phyloP scores from a whole-genome alignment of 441 rosid genomes.

The Erysimum pusillum region DNA sequence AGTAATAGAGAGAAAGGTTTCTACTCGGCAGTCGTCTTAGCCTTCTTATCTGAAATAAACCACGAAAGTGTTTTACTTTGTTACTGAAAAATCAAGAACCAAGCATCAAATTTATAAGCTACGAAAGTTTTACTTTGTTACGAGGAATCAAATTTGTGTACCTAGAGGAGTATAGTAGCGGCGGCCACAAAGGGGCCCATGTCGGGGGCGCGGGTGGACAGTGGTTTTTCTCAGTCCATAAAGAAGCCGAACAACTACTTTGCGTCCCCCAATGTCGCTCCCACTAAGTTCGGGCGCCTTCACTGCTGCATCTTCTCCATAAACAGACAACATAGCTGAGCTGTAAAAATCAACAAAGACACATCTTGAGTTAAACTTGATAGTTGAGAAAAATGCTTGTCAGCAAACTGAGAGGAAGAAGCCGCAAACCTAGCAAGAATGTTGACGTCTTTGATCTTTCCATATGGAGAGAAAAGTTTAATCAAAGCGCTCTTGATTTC shows the following conservation, averaged over 20 bases:
- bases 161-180: not conserved
- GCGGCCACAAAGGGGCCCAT: too few relatives aligned
- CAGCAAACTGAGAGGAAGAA: not conserved
- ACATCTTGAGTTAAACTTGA: not conserved
- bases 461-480: not conserved
- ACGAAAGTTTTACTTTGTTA: too few relatives aligned
- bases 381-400: not conserved
- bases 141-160: too few relatives aligned
- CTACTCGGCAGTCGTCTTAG: not conserved
- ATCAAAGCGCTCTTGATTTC: not conserved
- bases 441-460: fast-evolving
- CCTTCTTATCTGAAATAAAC: not conserved
- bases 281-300: not conserved
- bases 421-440: fast-evolving
- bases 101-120: too few relatives aligned
- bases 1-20: not conserved
- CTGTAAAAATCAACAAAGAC: not conserved
- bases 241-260: not conserved
- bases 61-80: too few relatives aligned
- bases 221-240: fast-evolving
- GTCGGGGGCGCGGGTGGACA: too few relatives aligned
- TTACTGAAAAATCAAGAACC: too few relatives aligned
- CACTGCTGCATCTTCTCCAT: not conserved
- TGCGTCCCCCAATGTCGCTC: not conserved
- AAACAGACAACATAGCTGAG: not conserved